Conservation (phyloP, 1,139 yeast genomes). For the Magnusiomyces tetraspermus region DNA sequence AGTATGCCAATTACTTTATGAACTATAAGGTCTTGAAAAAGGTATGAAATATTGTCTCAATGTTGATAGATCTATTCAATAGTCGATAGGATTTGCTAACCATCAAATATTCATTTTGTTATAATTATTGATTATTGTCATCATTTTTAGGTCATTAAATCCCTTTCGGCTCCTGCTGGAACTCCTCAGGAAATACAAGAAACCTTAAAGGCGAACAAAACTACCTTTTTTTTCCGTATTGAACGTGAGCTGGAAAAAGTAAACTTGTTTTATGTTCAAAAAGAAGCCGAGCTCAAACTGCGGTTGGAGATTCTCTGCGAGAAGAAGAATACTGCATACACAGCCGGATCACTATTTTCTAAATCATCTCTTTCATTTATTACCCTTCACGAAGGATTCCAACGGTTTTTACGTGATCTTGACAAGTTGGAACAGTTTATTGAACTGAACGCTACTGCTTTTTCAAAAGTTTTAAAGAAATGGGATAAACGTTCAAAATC, state of each 20-base stretch:
- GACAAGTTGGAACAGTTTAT: slow-evolving; percentile 85
- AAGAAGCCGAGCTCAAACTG: slow-evolving; percentile 72
- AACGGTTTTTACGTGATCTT: slow-evolving; percentile 79
- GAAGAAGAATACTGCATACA: slow-evolving; percentile 54
- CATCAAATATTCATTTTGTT: not conserved
- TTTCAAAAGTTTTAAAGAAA: slow-evolving; percentile 86
- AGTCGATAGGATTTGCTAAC: too few species aligned
- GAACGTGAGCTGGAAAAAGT: slow-evolving; percentile 95
- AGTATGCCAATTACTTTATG: slow-evolving; percentile 85
- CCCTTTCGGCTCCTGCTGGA: slow-evolving; percentile 28
- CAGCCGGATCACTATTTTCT: slow-evolving; percentile 34
- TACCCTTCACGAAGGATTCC: slow-evolving; percentile 75
- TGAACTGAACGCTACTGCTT: slow-evolving; percentile 90
- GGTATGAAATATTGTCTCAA: slow-evolving; percentile 19
- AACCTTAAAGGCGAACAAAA: slow-evolving; percentile 78
- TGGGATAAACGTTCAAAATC: slow-evolving; percentile 97
- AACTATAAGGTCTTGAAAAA: slow-evolving; percentile 89
- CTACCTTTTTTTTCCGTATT: slow-evolving; percentile 82
- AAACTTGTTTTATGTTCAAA: slow-evolving; percentile 77
- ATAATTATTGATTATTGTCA: slow-evolving; percentile 8
- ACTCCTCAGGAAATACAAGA: slow-evolving; percentile 37
- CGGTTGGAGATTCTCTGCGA: slow-evolving; percentile 67
- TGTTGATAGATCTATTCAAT: not conserved
- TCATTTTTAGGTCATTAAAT: slow-evolving; percentile 32
- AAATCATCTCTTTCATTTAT: slow-evolving; percentile 49